Evolutionary conservation across 148 eudicot genomes (phyloP).

Genomic region (Arbutus unedo): DNA sequence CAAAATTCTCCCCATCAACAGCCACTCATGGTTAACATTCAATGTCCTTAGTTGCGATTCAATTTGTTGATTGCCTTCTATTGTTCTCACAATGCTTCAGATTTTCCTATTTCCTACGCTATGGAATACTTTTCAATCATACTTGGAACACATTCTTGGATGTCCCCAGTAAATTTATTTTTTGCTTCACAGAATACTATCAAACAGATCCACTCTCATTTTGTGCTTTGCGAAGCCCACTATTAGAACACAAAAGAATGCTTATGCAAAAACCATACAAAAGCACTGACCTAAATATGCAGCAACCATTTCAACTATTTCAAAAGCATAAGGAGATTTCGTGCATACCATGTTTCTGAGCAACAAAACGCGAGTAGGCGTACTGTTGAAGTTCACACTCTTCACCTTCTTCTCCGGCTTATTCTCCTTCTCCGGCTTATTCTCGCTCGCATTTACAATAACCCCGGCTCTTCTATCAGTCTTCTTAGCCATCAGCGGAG

Average conservation of each 20-base stretch:
- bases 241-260: neutral
- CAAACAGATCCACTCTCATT: neutral
- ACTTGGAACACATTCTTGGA: neutral
- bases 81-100: neutral
- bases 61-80: neutral
- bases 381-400: conserved; percentile 64
- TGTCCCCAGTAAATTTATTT: neutral
- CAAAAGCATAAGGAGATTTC: neutral
- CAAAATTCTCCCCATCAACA: neutral
- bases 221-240: neutral
- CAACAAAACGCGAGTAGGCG: conserved; percentile 85
- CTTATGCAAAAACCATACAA: neutral
- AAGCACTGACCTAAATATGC: neutral
- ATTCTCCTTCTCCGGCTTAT: neutral
- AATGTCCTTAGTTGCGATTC: neutral
- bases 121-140: neutral
- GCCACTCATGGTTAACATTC: neutral
- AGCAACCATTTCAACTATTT: neutral
- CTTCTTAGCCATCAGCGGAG: conserved; percentile 86
- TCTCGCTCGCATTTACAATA: conserved; percentile 77
- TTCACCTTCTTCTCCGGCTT: conserved; percentile 72
- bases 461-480: conserved; percentile 90
- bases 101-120: neutral
- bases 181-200: neutral
- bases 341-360: conserved; percentile 80